A percentile compares a stretch with the other conserved stretches of the same genome.
Conservation (phyloP, 495 filamentous ascomycete species). For the Neurospora sp. region DNA sequence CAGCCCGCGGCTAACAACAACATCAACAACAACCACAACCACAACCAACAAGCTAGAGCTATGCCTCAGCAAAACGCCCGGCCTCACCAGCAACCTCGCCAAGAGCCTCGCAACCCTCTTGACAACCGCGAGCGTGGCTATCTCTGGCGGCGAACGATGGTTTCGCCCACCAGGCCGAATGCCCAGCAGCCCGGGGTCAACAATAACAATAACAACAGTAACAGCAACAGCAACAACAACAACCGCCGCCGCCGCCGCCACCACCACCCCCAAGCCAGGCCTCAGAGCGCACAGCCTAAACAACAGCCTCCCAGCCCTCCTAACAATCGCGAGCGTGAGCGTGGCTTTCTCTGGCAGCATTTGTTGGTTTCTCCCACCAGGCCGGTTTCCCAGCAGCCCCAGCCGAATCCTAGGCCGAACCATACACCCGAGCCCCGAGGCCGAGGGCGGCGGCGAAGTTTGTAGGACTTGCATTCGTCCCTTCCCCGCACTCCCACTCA, state of each 20-base stretch:
- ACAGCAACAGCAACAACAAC: no score
- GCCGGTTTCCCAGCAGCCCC: neutral
- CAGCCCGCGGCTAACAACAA: neutral
- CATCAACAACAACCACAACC: neutral
- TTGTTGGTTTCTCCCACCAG: neutral
- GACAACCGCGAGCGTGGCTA: neutral
- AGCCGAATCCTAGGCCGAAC: neutral
- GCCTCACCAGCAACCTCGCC: neutral
- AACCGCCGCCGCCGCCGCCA: no score
- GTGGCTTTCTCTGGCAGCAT: neutral
- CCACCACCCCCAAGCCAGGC: neutral
- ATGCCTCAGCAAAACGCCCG: neutral
- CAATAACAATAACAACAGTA: no score
- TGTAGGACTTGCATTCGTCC: neutral
- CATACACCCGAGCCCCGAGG: neutral
- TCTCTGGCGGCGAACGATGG: neutral
- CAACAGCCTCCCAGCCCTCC: neutral
- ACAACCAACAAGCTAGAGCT: neutral
- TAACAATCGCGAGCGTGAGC: neutral
- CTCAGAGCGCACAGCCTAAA: neutral
- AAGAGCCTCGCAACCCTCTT: neutral
- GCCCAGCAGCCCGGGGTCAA: no score
- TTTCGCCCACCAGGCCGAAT: neutral
- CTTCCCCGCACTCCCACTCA: neutral
- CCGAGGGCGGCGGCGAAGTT: neutral